phyloP scores from a whole-genome alignment of 495 filamentous ascomycete species.

The Amphirosellinia nigrospora region DNA sequence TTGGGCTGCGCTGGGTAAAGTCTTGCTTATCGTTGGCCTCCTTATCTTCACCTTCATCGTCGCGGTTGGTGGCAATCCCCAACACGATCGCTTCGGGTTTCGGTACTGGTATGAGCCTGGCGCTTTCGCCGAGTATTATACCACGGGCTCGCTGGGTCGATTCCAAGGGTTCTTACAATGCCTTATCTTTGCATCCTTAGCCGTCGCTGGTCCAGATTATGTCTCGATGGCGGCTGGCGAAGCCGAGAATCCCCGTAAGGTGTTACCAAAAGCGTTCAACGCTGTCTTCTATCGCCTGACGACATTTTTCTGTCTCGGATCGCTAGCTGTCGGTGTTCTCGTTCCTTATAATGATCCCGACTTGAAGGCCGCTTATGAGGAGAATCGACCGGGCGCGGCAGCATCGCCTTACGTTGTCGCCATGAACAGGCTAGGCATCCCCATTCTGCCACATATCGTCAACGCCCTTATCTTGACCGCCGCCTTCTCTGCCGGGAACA shows the following conservation, averaged over 20 bases:
- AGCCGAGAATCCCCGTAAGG: conserved; percentile 65
- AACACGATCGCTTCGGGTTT: conserved; percentile 68
- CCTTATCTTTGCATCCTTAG: conserved; percentile 72
- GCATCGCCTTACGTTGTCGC: conserved; percentile 77
- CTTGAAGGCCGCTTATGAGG: conserved; percentile 56
- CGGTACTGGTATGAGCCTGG: conserved; percentile 74
- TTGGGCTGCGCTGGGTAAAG: conserved; percentile 67
- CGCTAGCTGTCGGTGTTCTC: conserved; percentile 66
- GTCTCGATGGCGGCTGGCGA: conserved; percentile 77
- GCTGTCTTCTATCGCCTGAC: conserved; percentile 71
- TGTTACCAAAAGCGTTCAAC: conserved; percentile 68
- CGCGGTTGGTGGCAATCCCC: conserved; percentile 71
- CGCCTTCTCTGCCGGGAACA: conserved; percentile 77
- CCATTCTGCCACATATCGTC: conserved; percentile 69
- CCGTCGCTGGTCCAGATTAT: conserved; percentile 74
- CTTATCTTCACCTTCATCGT: conserved; percentile 71
- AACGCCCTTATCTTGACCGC: conserved; percentile 72
- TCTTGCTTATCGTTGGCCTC: conserved; percentile 65
- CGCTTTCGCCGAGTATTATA: conserved; percentile 65
- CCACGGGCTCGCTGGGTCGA: conserved; percentile 61
- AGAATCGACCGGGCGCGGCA: conserved; percentile 61
- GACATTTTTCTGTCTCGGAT: conserved; percentile 71
- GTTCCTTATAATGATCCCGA: conserved; percentile 58
- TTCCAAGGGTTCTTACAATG: conserved; percentile 70
- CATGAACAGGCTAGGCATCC: conserved; percentile 71